These are phyloP conservation scores for Triangularia verruculosa DNA, from an alignment of 2,329 filamentous ascomycete genomes.

Conservation along the genomic window DNA sequence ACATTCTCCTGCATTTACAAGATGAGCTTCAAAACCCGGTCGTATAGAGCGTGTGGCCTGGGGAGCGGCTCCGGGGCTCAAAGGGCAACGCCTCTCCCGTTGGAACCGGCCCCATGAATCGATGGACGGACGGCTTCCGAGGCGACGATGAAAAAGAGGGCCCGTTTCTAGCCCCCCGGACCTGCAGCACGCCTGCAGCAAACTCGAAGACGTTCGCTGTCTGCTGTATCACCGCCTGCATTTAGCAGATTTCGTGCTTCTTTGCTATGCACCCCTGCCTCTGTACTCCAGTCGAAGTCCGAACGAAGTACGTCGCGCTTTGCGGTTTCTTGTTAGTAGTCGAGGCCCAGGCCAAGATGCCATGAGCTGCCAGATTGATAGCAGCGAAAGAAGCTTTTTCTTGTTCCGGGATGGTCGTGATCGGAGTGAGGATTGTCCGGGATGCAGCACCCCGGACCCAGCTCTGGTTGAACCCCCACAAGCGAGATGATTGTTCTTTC, in stretches of 20 bases:
- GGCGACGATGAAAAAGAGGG: background rate
- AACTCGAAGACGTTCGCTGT: background rate
- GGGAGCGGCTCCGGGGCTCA: background rate
- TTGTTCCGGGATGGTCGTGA: background rate
- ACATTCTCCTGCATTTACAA: background rate
- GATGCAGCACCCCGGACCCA: background rate
- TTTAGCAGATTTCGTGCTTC: background rate
- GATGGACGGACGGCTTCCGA: background rate
- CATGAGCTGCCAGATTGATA: background rate
- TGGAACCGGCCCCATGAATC: background rate
- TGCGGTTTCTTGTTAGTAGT: background rate
- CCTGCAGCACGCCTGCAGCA: background rate
- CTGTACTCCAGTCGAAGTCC: too few relatives aligned
- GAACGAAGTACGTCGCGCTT: background rate
- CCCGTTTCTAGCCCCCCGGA: background rate
- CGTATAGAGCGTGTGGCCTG: background rate
- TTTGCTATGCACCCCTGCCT: background rate
- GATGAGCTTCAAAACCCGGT: background rate
- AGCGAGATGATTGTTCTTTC: slow-evolving; percentile 1
- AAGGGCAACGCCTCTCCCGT: slow-evolving; percentile 9
- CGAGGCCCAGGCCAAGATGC: background rate
- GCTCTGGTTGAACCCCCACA: background rate
- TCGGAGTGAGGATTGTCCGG: background rate
- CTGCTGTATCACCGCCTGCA: background rate
- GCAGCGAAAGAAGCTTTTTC: background rate